Base-by-base conservation (phyloP, 257 asterid species). In the Rauvolfia tetraphylla region DNA sequence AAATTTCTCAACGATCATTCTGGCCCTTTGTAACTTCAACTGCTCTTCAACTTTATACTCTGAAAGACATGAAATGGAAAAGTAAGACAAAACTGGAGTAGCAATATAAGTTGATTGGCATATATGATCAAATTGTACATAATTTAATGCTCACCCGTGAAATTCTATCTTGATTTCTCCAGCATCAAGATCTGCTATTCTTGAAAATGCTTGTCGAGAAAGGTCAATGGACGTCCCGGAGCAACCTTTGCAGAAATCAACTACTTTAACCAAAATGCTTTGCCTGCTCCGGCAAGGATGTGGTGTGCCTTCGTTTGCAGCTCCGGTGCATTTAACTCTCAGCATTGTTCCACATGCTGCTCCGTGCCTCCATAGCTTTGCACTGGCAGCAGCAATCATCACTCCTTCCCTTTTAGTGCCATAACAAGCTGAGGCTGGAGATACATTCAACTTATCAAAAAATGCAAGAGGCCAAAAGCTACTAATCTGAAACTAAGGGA, bases 321-420 rank as follows among this genome's bases (percentile, higher is more conserved):
- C 73, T 20, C 73, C 73, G 3, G 36, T 25, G 73, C 73, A 69
- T 22, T 12, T 69, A 5, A 69, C 73, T 39, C 73, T 69, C 18
- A 69, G 29, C 39, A 8, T 69, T 46, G 27, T 69, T 27, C 73
- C 73, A 44, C 73, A 69, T 38, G 57, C 54, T 41, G 49, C 33
- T n/a, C 73, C 57, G 14, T 46, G n/a, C 53, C 54, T 69, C 56
- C 56, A 69, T 36, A 69, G 18, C 17, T 38, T 13, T 18, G 51
- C 15, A 42, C 73, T 69, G 7, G 73, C 73, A 20, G 73, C 73
- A n/a, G 73, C 73, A 39, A 69, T 23, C 73, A 69, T 69, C 38
- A 36, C 73, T 0, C 73, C 73, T 36, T 23, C 22, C 3, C 39
- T 46, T 46, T 69, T 69, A 20, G 7, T 69, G 0, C 56, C 73